Base-by-base conservation (phyloP, 371 early-diverging fungal species). In the Dichotomocladium elegans region DNA sequence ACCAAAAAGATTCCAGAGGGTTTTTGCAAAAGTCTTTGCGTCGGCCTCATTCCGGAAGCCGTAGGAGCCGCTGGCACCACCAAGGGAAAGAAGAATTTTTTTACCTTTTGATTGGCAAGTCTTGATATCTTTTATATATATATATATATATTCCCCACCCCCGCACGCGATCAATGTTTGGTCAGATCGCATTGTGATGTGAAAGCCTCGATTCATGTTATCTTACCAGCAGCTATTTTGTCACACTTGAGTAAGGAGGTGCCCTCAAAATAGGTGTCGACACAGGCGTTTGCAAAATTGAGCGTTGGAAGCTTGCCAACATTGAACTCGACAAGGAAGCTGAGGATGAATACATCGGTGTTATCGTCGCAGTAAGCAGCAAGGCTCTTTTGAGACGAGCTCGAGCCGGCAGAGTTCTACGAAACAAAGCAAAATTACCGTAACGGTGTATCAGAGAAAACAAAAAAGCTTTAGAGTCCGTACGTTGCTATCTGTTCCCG, bases 1-100 rank as follows among this genome's bases (percentile, higher is more conserved):
- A 8, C 81, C 67, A 58, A 82, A 86, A 40, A 74, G 61, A 42
- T 83, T 55, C 85, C 86, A 85, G 12, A 88, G 37, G 4, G 72
- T 71, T 7, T 80, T 70, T 0, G 88, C 86, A 59, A 88, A 76
- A 0, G 55, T 55, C 14, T 48, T 45, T 12, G 77, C 88, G 17
- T 78, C 61, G 14, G 59, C 53, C 5, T 70, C 77, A 10, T 68
- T 66, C 0, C 60, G 45, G 22, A 87, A 52, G 3, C 57, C 50
- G 46, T 87, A 86, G 0, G 80, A 68, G n/a, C 84, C 85, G 22
- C 77, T 65, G 11, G 83, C 85, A 3, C 85, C 84, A 27, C 88
- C 88, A 25, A 87, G 73, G 25, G 74, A 86, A 25, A 83, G 54
- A 0, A 81, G 51, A 9, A 81, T 51, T 53, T 81, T 81, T 37